Evolutionary conservation across 164 flowering plant species (phyloP), one percentile per base, ranked within the genome.

Genomic region (Pachysandra terminalis): DNA sequence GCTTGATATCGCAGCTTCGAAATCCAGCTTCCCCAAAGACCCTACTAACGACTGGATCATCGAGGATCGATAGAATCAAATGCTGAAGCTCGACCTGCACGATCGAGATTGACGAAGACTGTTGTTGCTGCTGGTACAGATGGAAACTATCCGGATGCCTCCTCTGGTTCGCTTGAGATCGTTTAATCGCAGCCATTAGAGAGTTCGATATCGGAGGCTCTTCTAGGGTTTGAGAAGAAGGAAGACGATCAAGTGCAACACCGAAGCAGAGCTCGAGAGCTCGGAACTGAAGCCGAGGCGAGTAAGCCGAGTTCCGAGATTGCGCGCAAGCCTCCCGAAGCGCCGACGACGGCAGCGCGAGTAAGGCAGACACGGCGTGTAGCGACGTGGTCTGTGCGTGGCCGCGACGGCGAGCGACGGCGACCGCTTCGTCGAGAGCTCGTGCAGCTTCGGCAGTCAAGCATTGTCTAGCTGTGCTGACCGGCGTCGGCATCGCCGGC

Each of bases 31-130:
- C 99, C 0, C 79, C 82, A 59, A 95, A 89, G 12, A 95, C 98
- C 66, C 93, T 80, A 68, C 99, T 95, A 5, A 95, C 99, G 3
- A 92, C 78, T 26, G 99, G 99, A 71, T 95, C 99, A 69, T 95
- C 99, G 35, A 95, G 93, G 62, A 95, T 87, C 37, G 99, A 87
- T 1, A 92, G 54, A 55, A 90, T 82, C 72, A 95, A 70, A 63
- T 87, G 87, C 72, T 78, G 85, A 4, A 95, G 74, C 82, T 95
- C 98, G 19, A 95, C 97, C 48, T 83, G 86, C 17, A 89, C 79
- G 52, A 75, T 73, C 15, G 85, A 68, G 17, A 81, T 40, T 16
- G 84, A 68, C 0, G 75, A 32, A 3, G 37, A 37, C 28, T 56
- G 69, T 28, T 64, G 80, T 23, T 64, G 78, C 4, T 78, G 78